Conservation (phyloP, 75 land plant genomes). For the Picea sitchensis region DNA sequence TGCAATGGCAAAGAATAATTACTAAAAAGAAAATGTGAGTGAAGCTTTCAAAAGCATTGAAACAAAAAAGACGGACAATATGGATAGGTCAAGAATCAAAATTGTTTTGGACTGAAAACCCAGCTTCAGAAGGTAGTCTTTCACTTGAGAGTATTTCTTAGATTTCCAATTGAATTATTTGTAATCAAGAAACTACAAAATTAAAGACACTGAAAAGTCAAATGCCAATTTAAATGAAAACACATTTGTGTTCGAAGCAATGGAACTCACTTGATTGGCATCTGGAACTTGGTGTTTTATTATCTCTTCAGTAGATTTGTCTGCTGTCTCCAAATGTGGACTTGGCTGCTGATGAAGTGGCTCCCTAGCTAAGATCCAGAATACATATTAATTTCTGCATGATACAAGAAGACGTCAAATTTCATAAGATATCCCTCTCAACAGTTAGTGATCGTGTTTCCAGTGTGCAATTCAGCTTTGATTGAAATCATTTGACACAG, state of each 20-base stretch:
- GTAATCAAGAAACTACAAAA: too few relatives aligned
- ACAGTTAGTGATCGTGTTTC: not conserved
- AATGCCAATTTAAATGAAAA: too few relatives aligned
- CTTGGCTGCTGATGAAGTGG: not conserved
- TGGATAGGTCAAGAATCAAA: too few relatives aligned
- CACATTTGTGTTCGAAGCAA: not conserved
- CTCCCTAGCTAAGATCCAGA: not conserved
- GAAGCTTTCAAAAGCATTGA: too few relatives aligned
- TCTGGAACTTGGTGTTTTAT: not conserved
- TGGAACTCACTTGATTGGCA: constrained; percentile 11
- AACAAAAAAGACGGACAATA: too few relatives aligned
- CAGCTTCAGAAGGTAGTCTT: too few relatives aligned
- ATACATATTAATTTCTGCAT: not conserved
- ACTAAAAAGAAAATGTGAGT: not conserved
- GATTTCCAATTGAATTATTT: too few relatives aligned
- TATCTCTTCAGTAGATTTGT: not conserved
- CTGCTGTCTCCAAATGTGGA: not conserved
- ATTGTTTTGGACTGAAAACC: too few relatives aligned
- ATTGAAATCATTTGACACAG: not conserved
- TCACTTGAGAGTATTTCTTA: too few relatives aligned
- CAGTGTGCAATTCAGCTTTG: not conserved
- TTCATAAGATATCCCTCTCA: not conserved
- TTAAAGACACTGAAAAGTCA: too few relatives aligned
- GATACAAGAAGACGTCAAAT: not conserved
- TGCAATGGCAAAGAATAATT: not conserved